Evolutionary conservation across 768 basidiomycete species (phyloP).

Genomic region (Suillus luteus): DNA sequence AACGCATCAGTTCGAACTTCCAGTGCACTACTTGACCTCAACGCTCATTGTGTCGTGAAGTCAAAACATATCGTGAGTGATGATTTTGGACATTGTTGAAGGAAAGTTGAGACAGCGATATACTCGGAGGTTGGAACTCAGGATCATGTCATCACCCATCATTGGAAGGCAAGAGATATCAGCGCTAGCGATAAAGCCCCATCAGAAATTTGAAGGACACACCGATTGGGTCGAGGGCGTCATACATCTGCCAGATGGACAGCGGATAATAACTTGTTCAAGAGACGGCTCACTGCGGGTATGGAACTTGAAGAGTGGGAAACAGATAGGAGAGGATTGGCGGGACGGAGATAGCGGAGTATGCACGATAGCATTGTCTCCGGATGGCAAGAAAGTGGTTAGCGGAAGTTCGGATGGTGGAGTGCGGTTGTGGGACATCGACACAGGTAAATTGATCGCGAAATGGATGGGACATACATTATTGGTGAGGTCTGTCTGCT

Average conservation of each 20-base stretch:
- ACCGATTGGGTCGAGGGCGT: not conserved
- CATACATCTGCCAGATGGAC: no score
- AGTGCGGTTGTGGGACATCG: not conserved
- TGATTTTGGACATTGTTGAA: not conserved
- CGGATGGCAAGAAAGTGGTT: not conserved
- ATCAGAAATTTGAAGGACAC: not conserved
- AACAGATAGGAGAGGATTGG: not conserved
- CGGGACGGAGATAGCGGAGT: not conserved
- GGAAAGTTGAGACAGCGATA: not conserved
- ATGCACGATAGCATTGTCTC: not conserved
- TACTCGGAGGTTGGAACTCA: no score
- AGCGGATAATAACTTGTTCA: not conserved
- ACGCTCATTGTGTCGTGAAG: no score
- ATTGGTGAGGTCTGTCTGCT: not conserved
- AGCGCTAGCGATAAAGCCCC: not conserved
- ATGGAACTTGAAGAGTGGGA: not conserved
- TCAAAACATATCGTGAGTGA: not conserved
- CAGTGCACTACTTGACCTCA: no score
- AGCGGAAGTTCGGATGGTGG: not conserved
- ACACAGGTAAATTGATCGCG: not conserved
- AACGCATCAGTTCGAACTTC: no score
- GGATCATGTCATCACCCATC: not conserved
- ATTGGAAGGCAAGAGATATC: not conserved
- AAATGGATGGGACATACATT: not conserved
- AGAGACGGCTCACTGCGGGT: not conserved